Evolutionary conservation across 2,329 filamentous ascomycete species (phyloP), one percentile per base, ranked within the genome.

Genomic region (Penicillium capsulatum): DNA sequence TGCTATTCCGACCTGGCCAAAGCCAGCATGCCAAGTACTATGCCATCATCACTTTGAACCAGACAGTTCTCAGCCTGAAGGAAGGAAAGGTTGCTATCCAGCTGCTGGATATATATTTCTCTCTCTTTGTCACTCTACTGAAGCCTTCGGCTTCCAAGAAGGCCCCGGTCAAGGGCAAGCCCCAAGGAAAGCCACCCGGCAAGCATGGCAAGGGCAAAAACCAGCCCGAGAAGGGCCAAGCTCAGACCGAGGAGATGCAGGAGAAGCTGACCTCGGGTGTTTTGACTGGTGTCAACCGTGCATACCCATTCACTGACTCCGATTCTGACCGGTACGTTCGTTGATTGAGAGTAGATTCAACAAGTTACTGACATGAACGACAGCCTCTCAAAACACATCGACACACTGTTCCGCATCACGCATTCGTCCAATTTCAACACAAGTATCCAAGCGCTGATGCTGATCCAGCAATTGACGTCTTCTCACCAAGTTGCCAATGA

Each of bases 341-440:
- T 45, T 39, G 31, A 29, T 14, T 14, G 9, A 7, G 7, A 14
- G 13, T 7, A 28, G 13, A 28, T 28, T n/a, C 26, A 4, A 28
- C 26, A 14, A 17, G 15, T 6, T 31, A 52, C 57, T 55, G 57
- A 59, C 36, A 38, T n/a, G n/a, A n/a, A 38, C 14, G 24, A 17
- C 7, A 29, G 81, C 16, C 79, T 97, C 50, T 86, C 94, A 58
- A 81, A 83, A 42, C 91, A 98, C 59, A 79, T 98, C 41, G 85
- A 97, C 60, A 96, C 91, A 3, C 76, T 98, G 17, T 98, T 96
- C 76, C 83, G 81, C 55, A 92, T 98, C 57, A 94, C 92, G 0
- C 92, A 98, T 67, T 97, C 91, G 1, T 88, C 91, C 40, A 98
- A 98, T 66, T 97, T 98, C 76, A 98, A 97, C 69, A 98, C 92